phyloP scores from a whole-genome alignment of 2,329 filamentous ascomycete genomes.

The Phialemoniopsis sp. region DNA sequence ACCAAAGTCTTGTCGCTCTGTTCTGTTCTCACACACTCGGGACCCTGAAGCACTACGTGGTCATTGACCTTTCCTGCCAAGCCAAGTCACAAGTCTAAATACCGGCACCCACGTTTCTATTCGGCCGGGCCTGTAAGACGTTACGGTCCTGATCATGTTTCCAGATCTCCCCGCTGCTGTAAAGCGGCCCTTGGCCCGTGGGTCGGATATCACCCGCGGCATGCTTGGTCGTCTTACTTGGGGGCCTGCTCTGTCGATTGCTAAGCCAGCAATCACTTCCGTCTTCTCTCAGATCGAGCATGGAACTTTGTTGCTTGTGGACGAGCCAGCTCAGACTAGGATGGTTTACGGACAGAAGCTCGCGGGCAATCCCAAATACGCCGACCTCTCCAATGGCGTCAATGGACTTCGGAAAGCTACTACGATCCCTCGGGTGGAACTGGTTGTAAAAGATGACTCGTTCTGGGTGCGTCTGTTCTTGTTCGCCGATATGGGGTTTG shows the following conservation, averaged over 20 bases:
- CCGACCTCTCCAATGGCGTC: constrained; percentile 25
- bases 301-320: constrained; percentile 43
- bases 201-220: constrained; percentile 34
- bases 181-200: constrained; percentile 30
- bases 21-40: no score
- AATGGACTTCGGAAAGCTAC: constrained; percentile 31
- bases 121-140: background rate
- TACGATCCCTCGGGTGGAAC: constrained; percentile 40
- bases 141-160: background rate
- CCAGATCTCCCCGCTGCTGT: constrained; percentile 27
- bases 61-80: no score
- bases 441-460: constrained; percentile 59
- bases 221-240: constrained; percentile 40
- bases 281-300: constrained; percentile 40
- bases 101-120: no score
- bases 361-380: constrained; percentile 20
- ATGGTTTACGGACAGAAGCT: constrained; percentile 42
- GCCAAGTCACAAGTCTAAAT: no score
- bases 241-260: constrained; percentile 40
- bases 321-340: constrained; percentile 37
- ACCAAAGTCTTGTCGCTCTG: no score
- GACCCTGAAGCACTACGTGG: no score
- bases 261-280: constrained; percentile 39
- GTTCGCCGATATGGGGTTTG: constrained; percentile 71
- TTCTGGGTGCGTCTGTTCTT: constrained; percentile 63